phyloP scores from a whole-genome alignment of 1,284 basidiomycete species.

The Vanrija pseudolonga region DNA sequence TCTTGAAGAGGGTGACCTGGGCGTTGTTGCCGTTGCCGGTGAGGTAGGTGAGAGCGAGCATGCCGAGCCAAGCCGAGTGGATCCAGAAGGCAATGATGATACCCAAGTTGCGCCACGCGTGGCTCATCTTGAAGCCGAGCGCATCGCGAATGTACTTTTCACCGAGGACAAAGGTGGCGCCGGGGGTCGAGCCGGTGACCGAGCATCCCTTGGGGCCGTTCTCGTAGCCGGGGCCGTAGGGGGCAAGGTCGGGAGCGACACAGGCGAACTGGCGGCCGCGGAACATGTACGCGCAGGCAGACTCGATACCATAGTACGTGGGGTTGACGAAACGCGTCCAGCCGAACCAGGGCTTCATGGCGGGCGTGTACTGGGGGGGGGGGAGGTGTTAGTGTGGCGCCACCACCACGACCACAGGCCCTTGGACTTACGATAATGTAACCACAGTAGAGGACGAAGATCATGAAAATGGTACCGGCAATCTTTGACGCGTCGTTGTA shows the following conservation, averaged over 20 bases:
- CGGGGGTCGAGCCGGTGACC: constrained; percentile 39
- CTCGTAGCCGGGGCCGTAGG: constrained; percentile 40
- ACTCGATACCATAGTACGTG: constrained; percentile 33
- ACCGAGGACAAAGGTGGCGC: constrained; percentile 57
- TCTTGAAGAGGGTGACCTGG: constrained; percentile 8
- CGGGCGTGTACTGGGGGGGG: constrained; percentile 25
- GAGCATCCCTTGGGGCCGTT: constrained; percentile 34
- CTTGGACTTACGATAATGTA: constrained; percentile 18
- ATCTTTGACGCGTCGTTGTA: constrained; percentile 41
- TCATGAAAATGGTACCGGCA: constrained; percentile 31
- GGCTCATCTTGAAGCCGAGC: constrained; percentile 31
- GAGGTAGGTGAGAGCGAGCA: constrained; percentile 8
- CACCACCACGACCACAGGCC: too few species aligned
- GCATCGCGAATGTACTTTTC: constrained; percentile 60
- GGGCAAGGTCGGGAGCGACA: constrained; percentile 37
- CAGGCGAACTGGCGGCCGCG: constrained; percentile 42
- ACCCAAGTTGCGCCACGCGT: constrained; percentile 52
- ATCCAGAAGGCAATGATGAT: constrained; percentile 46
- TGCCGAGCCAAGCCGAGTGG: constrained; percentile 14
- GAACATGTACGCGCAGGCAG: constrained; percentile 49
- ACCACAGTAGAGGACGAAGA: constrained; percentile 29
- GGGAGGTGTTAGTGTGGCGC: too few species aligned
- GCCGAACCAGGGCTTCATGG: constrained; percentile 34
- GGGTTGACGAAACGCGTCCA: constrained; percentile 48
- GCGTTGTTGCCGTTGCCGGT: constrained; percentile 32